These are phyloP conservation scores for Phytomonas serpens DNA, from an alignment of 208 protist species.

Conservation along the genomic window DNA sequence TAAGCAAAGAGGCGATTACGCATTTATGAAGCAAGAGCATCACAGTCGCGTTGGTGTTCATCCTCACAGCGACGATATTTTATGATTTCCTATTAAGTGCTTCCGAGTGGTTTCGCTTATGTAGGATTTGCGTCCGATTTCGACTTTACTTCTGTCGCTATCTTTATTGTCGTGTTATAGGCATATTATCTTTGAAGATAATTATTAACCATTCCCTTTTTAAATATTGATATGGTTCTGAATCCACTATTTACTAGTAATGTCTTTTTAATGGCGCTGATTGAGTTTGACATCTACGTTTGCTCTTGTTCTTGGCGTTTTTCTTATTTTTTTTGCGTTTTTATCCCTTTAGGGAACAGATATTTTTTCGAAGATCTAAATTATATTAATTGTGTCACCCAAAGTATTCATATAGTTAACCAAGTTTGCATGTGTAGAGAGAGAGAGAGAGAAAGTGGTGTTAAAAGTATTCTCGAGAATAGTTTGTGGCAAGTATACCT, in stretches of 20 bases:
- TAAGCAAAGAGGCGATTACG: neutral
- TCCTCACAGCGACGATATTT: no score
- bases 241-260: no score
- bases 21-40: neutral
- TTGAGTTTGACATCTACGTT: no score
- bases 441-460: neutral
- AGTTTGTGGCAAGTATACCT: neutral
- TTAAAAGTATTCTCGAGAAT: neutral
- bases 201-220: no score
- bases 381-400: neutral
- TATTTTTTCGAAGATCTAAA: neutral
- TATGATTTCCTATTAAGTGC: no score
- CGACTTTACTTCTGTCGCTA: no score
- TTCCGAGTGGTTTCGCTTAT: no score
- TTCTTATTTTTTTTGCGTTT: neutral
- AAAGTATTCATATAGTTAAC: neutral
- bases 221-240: no score
- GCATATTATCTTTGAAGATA: no score
- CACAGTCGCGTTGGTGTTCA: neutral
- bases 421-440: neutral
- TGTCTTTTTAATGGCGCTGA: no score
- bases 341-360: neutral
- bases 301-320: neutral
- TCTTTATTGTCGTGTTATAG: no score
- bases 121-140: no score